These are phyloP conservation scores for Xylariaceae sp. DNA, from an alignment of 2,329 filamentous ascomycete species.

Conservation along the genomic window DNA sequence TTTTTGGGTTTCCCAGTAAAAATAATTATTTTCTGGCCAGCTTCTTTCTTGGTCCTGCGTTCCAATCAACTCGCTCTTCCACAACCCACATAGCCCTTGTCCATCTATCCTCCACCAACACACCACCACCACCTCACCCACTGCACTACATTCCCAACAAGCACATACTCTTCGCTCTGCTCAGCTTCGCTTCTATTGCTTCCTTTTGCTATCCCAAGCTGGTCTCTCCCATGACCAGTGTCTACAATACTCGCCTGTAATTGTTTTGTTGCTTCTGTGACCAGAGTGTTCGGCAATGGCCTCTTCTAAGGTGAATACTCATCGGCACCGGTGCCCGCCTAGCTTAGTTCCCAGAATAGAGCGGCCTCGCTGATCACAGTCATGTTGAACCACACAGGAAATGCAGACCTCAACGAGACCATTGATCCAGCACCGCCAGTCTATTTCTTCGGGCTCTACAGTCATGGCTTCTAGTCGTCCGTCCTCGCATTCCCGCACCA, in stretches of 20 bases:
- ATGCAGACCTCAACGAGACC: conserved; percentile 64
- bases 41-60: neutral
- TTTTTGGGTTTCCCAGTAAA: conserved; percentile 7
- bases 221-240: neutral
- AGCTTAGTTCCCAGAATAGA: conserved; percentile 26
- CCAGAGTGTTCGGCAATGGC: conserved; percentile 48
- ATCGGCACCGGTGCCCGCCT: conserved; percentile 21
- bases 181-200: conserved; percentile 22
- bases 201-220: conserved; percentile 4
- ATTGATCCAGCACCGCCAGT: conserved; percentile 59
- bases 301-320: conserved; percentile 54
- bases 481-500: conserved; percentile 62
- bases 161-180: conserved; percentile 20
- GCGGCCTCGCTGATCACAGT: conserved; percentile 35
- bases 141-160: conserved; percentile 21
- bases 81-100: conserved; percentile 20
- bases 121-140: conserved; percentile 15
- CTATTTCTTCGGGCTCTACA: conserved; percentile 53
- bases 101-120: conserved; percentile 20
- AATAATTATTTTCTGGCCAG: conserved; percentile 16
- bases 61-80: conserved; percentile 6
- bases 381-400: conserved; percentile 44
- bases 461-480: conserved; percentile 56
- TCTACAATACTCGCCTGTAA: neutral
- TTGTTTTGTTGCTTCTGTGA: too few relatives aligned